These are phyloP conservation scores for Umbellularia californica DNA, from an alignment of 164 flowering plant species.

Conservation along the genomic window DNA sequence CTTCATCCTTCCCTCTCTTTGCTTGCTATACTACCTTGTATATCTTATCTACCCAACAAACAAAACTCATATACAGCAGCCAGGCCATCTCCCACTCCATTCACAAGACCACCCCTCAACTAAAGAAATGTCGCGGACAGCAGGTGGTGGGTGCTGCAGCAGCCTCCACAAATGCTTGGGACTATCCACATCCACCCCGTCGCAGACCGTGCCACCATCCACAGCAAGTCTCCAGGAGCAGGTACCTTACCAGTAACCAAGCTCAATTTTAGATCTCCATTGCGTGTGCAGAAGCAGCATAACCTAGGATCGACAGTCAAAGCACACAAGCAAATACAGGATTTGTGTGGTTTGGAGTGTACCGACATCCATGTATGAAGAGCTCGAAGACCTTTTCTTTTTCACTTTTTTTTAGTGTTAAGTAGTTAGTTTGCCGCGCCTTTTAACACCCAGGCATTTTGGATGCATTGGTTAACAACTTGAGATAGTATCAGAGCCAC, in stretches of 20 bases:
- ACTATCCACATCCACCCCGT: neutral
- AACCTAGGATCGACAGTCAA: too few species aligned
- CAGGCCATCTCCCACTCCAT: constrained; percentile 1
- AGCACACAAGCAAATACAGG: too few species aligned
- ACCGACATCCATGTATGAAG: too few species aligned
- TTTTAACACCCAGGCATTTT: too few species aligned
- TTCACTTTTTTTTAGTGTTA: too few species aligned
- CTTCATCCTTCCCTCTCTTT: neutral
- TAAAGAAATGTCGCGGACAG: neutral
- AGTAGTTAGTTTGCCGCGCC: too few species aligned
- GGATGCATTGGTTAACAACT: too few species aligned
- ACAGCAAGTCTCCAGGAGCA: constrained; percentile 1
- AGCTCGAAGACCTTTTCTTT: too few species aligned
- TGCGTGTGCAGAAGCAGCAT: too few species aligned
- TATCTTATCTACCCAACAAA: neutral
- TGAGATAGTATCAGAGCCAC: too few species aligned
- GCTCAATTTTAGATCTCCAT: neutral
- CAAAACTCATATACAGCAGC: neutral
- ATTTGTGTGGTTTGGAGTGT: too few species aligned
- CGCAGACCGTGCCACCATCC: neutral
- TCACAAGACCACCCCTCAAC: neutral
- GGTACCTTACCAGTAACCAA: neutral
- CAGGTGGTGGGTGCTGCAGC: neutral
- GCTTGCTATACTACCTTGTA: neutral
- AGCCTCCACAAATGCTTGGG: constrained; percentile 1